Percentiles rank a stretch among this genome's conserved stretches.
phyloP scores from a whole-genome alignment of 2,329 filamentous ascomycete species.

The Trichoderma sp. region DNA sequence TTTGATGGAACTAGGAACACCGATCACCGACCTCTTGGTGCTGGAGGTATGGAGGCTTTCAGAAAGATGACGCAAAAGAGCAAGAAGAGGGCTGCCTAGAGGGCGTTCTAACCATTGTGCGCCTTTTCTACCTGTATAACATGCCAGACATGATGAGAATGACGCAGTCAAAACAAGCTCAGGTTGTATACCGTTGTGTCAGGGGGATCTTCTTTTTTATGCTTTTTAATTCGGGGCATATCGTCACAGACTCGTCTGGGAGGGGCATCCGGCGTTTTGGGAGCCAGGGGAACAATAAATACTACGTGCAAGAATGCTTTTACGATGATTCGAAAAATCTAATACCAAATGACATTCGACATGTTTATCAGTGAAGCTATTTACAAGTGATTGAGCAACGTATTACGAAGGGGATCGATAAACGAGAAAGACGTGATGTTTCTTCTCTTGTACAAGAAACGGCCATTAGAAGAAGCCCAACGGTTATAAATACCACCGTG shows the following conservation, averaged over 20 bases:
- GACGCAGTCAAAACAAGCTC: too few species aligned
- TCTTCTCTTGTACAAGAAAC: neutral
- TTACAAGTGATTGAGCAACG: neutral
- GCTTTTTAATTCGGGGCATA: neutral
- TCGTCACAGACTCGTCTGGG: neutral
- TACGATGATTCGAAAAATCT: neutral
- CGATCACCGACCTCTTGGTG: slow-evolving; percentile 60
- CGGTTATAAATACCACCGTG: neutral
- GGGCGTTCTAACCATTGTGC: neutral
- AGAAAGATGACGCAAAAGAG: slow-evolving; percentile 63
- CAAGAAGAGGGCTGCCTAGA: slow-evolving; percentile 46
- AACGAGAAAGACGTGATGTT: neutral
- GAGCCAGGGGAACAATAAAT: neutral
- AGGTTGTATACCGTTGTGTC: neutral
- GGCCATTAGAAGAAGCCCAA: neutral
- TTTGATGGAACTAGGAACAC: slow-evolving; percentile 53
- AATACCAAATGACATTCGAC: neutral
- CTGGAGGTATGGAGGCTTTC: slow-evolving; percentile 64
- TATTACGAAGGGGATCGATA: neutral
- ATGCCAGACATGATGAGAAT: neutral
- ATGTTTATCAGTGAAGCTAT: neutral
- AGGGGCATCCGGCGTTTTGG: slow-evolving; percentile 13
- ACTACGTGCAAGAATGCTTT: slow-evolving; percentile 4
- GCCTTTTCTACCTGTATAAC: neutral
- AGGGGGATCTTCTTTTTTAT: neutral